Evolutionary conservation across 2,329 filamentous ascomycete genomes (phyloP).

Genomic region (Macrophomina phaseolina): DNA sequence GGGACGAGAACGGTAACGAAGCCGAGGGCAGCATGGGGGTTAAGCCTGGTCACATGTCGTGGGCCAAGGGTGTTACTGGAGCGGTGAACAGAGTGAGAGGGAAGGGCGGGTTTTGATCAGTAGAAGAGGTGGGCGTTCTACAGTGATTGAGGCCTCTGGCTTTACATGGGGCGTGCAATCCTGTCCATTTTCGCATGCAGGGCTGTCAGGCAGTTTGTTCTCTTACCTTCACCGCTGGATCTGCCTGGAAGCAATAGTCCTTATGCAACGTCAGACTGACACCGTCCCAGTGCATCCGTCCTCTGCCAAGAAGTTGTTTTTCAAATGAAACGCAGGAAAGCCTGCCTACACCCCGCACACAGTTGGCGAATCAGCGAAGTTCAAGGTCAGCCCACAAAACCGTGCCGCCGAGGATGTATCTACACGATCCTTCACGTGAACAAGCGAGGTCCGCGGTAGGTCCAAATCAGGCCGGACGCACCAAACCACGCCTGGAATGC

Average conservation of each 20-base stretch:
- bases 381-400: neutral
- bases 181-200: too few relatives aligned
- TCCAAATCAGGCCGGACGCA: neutral
- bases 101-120: conserved; percentile 57
- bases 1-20: conserved; percentile 42
- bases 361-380: neutral
- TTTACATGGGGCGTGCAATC: too few relatives aligned
- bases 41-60: conserved; percentile 62
- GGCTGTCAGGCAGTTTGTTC: too few relatives aligned
- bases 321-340: too few relatives aligned
- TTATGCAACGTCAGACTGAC: too few relatives aligned
- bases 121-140: too few relatives aligned
- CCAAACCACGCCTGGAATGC: neutral
- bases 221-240: too few relatives aligned
- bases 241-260: too few relatives aligned
- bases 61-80: conserved; percentile 64
- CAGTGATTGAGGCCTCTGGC: too few relatives aligned
- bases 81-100: conserved; percentile 64
- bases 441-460: neutral
- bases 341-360: neutral
- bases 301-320: too few relatives aligned
- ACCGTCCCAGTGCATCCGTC: too few relatives aligned
- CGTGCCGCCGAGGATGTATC: neutral
- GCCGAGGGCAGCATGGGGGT: conserved; percentile 49
- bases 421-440: neutral